These are phyloP conservation scores for Cruciata laevipes DNA, from an alignment of 257 asterid genomes.

Conservation along the genomic window DNA sequence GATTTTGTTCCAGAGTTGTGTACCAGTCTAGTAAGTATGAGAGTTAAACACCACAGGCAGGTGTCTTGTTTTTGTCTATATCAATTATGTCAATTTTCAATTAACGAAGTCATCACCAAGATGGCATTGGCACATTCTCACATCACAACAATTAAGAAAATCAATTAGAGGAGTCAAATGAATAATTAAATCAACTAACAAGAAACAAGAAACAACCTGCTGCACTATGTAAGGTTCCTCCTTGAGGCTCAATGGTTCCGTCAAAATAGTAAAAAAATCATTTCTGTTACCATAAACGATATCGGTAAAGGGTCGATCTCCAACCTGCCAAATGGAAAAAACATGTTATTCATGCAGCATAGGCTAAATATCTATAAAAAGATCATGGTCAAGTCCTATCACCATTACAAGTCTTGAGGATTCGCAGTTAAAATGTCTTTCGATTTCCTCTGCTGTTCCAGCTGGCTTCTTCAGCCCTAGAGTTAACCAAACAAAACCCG, in stretches of 20 bases:
- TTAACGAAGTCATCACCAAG: background rate
- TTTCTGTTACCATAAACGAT: constrained; percentile 83
- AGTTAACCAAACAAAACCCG: constrained; percentile 19
- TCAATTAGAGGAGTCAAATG: background rate
- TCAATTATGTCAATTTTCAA: background rate
- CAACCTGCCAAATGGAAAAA: constrained; percentile 54
- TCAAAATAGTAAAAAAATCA: constrained; percentile 75
- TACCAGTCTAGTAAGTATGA: background rate
- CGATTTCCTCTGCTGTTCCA: constrained; percentile 89
- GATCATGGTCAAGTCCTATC: constrained; percentile 7
- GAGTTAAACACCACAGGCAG: background rate
- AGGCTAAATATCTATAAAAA: background rate
- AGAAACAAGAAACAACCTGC: constrained; percentile 46
- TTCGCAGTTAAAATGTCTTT: constrained; percentile 73
- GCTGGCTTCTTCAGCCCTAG: constrained; percentile 82
- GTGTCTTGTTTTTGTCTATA: background rate
- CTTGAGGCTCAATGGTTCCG: constrained; percentile 65
- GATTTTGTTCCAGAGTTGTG: background rate
- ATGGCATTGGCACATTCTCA: background rate
- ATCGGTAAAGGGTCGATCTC: constrained; percentile 95
- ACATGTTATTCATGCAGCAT: constrained; percentile 9
- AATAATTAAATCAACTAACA: background rate
- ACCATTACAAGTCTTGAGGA: constrained; percentile 82
- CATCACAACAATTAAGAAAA: background rate
- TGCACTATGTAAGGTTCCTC: constrained; percentile 83